phyloP scores from a whole-genome alignment of 2,329 filamentous ascomycete species.

The Tolypocladium album region DNA sequence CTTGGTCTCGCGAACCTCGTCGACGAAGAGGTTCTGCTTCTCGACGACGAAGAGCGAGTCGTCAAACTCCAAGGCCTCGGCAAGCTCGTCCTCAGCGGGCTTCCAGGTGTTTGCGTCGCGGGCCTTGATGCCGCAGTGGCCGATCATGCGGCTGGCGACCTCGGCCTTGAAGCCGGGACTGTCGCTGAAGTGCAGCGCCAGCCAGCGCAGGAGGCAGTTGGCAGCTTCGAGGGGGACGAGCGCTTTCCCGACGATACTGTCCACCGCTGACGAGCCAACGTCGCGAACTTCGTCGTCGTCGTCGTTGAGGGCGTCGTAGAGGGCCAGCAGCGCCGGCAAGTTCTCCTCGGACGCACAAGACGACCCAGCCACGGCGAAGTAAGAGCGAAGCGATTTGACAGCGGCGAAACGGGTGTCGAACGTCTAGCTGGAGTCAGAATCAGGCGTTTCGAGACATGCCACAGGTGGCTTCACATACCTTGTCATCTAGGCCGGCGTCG shows the following conservation, averaged over 20 bases:
- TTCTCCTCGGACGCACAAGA: constrained; percentile 21
- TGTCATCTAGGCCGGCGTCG: constrained; percentile 34
- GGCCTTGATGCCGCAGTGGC: constrained; percentile 8
- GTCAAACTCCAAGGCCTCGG: constrained; percentile 39
- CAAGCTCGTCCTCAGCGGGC: constrained; percentile 28
- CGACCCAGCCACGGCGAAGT: constrained; percentile 23
- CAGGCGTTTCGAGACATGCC: not conserved
- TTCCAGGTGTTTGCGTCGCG: constrained; percentile 5
- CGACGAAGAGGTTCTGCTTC: constrained; percentile 89
- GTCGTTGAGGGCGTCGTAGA: constrained; percentile 74
- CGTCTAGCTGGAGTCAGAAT: constrained; percentile 26
- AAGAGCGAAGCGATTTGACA: constrained; percentile 40
- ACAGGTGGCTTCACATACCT: constrained; percentile 20
- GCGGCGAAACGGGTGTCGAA: constrained; percentile 57
- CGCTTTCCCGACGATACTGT: constrained; percentile 30
- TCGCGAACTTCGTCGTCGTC: constrained; percentile 85
- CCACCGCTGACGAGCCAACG: constrained; percentile 41
- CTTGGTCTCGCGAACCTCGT: constrained; percentile 63
- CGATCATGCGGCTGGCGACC: constrained; percentile 30
- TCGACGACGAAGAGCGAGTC: constrained; percentile 74
- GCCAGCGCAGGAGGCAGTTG: constrained; percentile 31
- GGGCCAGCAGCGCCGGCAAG: constrained; percentile 48
- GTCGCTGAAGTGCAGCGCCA: constrained; percentile 24
- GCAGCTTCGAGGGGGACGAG: constrained; percentile 39
- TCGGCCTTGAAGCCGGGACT: constrained; percentile 25